These are phyloP conservation scores for Thermothelomyces thermophilus DNA, from an alignment of 2,329 filamentous ascomycete genomes.

Conservation along the genomic window DNA sequence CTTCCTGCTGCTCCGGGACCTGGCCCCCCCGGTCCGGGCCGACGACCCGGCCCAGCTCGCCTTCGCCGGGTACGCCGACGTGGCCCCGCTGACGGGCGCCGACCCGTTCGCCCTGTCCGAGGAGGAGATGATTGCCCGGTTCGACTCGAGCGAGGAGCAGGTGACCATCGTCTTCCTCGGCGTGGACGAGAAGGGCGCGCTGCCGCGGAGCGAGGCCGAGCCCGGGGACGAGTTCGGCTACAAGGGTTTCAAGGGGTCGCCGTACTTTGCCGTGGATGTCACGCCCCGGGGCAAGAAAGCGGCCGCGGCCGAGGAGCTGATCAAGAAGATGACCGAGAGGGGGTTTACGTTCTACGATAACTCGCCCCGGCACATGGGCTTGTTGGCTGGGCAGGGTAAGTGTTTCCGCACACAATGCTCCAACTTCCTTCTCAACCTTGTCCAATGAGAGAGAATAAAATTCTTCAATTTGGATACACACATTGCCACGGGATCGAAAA, in stretches of 20 bases:
- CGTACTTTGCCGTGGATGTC: slow-evolving; percentile 86
- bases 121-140: slow-evolving; percentile 63
- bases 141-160: slow-evolving; percentile 60
- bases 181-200: slow-evolving; percentile 55
- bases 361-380: slow-evolving; percentile 41
- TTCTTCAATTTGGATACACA: too few species aligned
- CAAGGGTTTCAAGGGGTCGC: slow-evolving; percentile 67
- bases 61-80: slow-evolving; percentile 61
- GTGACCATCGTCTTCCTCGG: slow-evolving; percentile 81
- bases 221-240: slow-evolving; percentile 45
- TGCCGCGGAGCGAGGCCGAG: slow-evolving; percentile 24
- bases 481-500: too few species aligned
- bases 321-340: slow-evolving; percentile 50
- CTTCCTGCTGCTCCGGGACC: slow-evolving; percentile 73
- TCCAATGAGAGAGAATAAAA: slow-evolving; percentile 3
- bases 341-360: slow-evolving; percentile 58
- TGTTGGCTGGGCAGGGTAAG: slow-evolving; percentile 43
- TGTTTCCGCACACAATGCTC: neutral
- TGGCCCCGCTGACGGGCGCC: slow-evolving; percentile 62
- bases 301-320: slow-evolving; percentile 47
- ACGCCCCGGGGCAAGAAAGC: slow-evolving; percentile 62
- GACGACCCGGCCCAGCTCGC: slow-evolving; percentile 53
- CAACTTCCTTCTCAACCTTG: neutral
- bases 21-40: slow-evolving; percentile 63
- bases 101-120: slow-evolving; percentile 67